A percentile compares a stretch with the other conserved stretches of the same genome.
Evolutionary conservation across 495 filamentous ascomycete species (phyloP).

Genomic region (Neurospora sp.): DNA sequence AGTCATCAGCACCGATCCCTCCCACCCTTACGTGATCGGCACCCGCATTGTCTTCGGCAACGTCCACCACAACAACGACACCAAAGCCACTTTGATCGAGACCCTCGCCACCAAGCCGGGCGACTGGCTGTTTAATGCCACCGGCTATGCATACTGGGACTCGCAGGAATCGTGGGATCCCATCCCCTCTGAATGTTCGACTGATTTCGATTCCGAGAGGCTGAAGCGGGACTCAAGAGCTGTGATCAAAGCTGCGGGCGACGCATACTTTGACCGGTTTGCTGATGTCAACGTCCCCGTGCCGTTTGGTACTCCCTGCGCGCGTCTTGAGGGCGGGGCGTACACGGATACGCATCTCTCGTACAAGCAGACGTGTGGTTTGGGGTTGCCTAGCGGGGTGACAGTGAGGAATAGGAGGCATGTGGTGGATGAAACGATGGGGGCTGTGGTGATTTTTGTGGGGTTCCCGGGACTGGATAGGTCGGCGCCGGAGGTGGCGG

Average conservation of each 20-base stretch:
- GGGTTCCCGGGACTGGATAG: slow-evolving; percentile 24
- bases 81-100: slow-evolving; percentile 28
- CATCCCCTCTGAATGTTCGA: slow-evolving; percentile 24
- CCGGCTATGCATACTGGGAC: slow-evolving; percentile 33
- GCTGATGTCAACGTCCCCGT: slow-evolving; percentile 19
- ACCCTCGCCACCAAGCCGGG: slow-evolving; percentile 33
- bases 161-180: slow-evolving; percentile 32
- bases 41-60: slow-evolving; percentile 31
- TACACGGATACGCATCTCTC: slow-evolving; percentile 21
- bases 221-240: slow-evolving; percentile 20
- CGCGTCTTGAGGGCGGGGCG: slow-evolving; percentile 27
- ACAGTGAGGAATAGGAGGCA: slow-evolving; percentile 24
- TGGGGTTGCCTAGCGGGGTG: slow-evolving; percentile 20
- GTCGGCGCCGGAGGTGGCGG: slow-evolving; percentile 11
- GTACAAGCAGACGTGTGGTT: slow-evolving; percentile 19
- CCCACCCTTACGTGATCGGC: slow-evolving; percentile 39
- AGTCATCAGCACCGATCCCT: slow-evolving; percentile 31
- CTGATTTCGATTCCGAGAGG: background rate
- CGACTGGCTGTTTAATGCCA: slow-evolving; percentile 42
- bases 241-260: slow-evolving; percentile 25
- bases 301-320: slow-evolving; percentile 23
- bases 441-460: slow-evolving; percentile 23
- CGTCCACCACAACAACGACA: slow-evolving; percentile 5
- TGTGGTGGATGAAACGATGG: slow-evolving; percentile 27
- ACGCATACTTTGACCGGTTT: slow-evolving; percentile 30